Evolutionary conservation across 495 filamentous ascomycete genomes (phyloP).

Genomic region (Neurospora tetrasperma): DNA sequence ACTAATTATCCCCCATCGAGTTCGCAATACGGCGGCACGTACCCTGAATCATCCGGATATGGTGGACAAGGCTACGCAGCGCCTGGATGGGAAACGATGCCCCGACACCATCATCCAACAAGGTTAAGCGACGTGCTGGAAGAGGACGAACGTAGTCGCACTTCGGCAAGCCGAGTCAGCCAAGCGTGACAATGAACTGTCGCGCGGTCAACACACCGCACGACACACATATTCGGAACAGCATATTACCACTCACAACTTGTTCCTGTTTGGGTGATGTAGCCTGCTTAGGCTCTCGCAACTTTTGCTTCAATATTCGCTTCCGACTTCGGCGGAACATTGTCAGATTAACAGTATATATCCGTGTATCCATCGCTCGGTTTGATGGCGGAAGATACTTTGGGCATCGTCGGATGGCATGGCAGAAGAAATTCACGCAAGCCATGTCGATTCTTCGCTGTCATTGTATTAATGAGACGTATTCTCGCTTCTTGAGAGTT

Average conservation of each 20-base stretch:
- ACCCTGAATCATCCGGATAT: conserved; percentile 33
- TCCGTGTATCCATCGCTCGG: background rate
- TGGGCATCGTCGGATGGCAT: background rate
- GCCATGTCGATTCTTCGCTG: background rate
- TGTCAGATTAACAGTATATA: background rate
- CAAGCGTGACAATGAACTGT: conserved; percentile 22
- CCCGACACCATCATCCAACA: conserved; percentile 91
- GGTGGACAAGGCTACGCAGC: conserved; percentile 54
- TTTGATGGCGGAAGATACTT: background rate
- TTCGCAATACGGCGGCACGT: conserved; percentile 23
- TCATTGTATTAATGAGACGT: background rate
- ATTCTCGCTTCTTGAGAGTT: background rate
- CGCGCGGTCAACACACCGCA: background rate
- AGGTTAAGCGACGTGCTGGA: conserved; percentile 90
- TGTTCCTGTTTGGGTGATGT: background rate
- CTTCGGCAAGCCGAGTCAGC: conserved; percentile 41
- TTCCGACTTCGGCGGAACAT: background rate
- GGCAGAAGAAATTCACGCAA: background rate
- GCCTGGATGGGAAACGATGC: conserved; percentile 65
- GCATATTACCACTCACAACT: background rate
- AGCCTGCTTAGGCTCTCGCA: background rate
- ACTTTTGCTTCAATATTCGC: background rate
- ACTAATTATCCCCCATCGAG: conserved; percentile 28
- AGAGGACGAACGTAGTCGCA: conserved; percentile 61
- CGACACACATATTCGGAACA: background rate